phyloP scores from a whole-genome alignment of 768 basidiomycete species.

The Lactarius vividus region DNA sequence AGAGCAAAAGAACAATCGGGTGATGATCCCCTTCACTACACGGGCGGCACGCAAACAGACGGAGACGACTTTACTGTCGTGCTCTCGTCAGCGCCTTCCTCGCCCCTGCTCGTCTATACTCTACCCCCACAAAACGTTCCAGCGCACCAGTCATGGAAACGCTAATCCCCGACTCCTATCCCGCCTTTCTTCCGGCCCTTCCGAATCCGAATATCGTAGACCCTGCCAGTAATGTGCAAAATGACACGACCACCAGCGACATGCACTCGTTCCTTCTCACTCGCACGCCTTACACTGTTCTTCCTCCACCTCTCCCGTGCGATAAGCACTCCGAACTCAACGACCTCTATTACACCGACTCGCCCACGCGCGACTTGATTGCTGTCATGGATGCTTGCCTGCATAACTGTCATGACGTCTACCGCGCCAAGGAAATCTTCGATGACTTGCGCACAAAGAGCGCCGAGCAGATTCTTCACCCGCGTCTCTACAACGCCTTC shows the following conservation, averaged over 20 bases:
- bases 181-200: slow-evolving; percentile 39
- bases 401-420: slow-evolving; percentile 68
- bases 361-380: slow-evolving; percentile 62
- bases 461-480: slow-evolving; percentile 47
- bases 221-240: slow-evolving; percentile 6
- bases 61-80: slow-evolving; percentile 51
- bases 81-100: slow-evolving; percentile 61
- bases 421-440: slow-evolving; percentile 74
- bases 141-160: slow-evolving; percentile 52
- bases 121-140: slow-evolving; percentile 56
- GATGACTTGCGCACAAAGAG: slow-evolving; percentile 50
- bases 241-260: slow-evolving; percentile 32
- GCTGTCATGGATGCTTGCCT: slow-evolving; percentile 85
- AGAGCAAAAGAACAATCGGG: background rate
- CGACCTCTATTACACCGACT: slow-evolving; percentile 60
- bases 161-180: slow-evolving; percentile 39
- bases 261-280: slow-evolving; percentile 52
- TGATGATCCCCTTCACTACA: slow-evolving; percentile 36
- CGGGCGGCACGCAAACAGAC: slow-evolving; percentile 29
- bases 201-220: slow-evolving; percentile 28
- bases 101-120: slow-evolving; percentile 71
- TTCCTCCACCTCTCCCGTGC: slow-evolving; percentile 65
- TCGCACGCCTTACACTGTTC: slow-evolving; percentile 50
- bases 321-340: slow-evolving; percentile 41
- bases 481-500: slow-evolving; percentile 60